phyloP scores from a whole-genome alignment of 192 early-diverging fungal genomes.

The Dispira parvispora region DNA sequence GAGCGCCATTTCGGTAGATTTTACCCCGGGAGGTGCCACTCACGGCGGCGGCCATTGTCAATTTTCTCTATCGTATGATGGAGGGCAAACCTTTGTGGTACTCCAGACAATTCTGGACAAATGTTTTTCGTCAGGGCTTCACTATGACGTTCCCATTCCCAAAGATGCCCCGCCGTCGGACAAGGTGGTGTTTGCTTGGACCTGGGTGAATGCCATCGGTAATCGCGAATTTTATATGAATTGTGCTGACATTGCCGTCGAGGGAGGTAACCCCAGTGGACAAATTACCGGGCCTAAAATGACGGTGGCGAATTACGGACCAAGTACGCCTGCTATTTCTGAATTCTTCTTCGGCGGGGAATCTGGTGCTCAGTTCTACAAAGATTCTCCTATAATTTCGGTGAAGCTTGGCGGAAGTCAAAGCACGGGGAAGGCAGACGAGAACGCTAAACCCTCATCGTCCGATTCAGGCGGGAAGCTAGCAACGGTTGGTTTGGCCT shows the following conservation, averaged over 20 bases:
- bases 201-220: constrained; percentile 54
- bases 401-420: too few species aligned
- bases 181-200: constrained; percentile 35
- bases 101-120: constrained; percentile 28
- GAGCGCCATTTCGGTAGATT: constrained; percentile 20
- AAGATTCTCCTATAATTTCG: constrained; percentile 16
- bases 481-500: background rate
- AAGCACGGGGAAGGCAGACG: too few species aligned
- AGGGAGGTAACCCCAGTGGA: constrained; percentile 15
- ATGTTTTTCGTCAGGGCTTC: constrained; percentile 20
- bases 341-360: constrained; percentile 27
- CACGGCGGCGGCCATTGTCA: constrained; percentile 41
- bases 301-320: constrained; percentile 35
- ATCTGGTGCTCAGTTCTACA: constrained; percentile 19
- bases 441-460: too few species aligned
- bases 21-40: constrained; percentile 20
- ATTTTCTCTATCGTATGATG: constrained; percentile 39
- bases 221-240: constrained; percentile 62
- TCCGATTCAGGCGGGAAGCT: constrained; percentile 11
- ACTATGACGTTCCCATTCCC: constrained; percentile 26
- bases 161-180: constrained; percentile 19
- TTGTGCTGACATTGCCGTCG: constrained; percentile 52
- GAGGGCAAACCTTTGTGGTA: constrained; percentile 32
- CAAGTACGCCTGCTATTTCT: constrained; percentile 28
- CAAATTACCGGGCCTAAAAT: constrained; percentile 30